phyloP scores from a whole-genome alignment of 164 flowering plant species.

The Chloranthus sessilifolius region DNA sequence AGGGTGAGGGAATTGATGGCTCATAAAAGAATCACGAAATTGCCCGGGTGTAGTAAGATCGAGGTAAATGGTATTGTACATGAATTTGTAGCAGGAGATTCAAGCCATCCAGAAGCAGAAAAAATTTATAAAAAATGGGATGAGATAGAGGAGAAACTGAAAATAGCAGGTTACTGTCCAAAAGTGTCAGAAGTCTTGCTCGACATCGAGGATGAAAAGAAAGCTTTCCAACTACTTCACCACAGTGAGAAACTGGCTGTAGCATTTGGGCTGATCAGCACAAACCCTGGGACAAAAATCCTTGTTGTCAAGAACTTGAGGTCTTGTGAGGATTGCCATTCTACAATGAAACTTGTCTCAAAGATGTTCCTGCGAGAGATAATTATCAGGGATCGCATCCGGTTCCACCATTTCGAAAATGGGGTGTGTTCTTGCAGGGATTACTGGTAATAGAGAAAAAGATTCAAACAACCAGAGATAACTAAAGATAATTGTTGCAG shows the following conservation, averaged over 20 bases:
- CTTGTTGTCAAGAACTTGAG: constrained; percentile 34
- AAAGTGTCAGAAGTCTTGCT: constrained; percentile 35
- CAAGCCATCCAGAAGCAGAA: constrained; percentile 33
- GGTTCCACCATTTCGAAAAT: constrained; percentile 40
- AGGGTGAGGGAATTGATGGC: constrained; percentile 33
- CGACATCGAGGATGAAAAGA: constrained; percentile 35
- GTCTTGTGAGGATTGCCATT: constrained; percentile 41
- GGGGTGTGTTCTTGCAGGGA: constrained; percentile 40
- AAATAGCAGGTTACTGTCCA: constrained; percentile 25
- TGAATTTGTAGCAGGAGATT: constrained; percentile 42
- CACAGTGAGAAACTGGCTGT: constrained; percentile 50
- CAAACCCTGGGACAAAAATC: constrained; percentile 21
- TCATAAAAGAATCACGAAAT: constrained; percentile 30
- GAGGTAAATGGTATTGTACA: constrained; percentile 37
- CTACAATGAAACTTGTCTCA: constrained; percentile 32
- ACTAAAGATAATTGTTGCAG: background rate
- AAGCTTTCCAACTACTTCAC: constrained; percentile 30
- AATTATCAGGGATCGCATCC: constrained; percentile 30
- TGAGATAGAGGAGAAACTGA: constrained; percentile 29
- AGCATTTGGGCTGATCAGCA: constrained; percentile 36
- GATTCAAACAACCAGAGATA: background rate
- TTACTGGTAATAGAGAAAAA: constrained; percentile 24
- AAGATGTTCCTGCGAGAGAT: constrained; percentile 30
- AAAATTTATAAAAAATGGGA: constrained; percentile 30
- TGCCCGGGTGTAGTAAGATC: constrained; percentile 39